Percentiles rank a stretch among this genome's conserved stretches.
phyloP scores from a whole-genome alignment of 2,329 filamentous ascomycete genomes.

The Cercospora citrullina region DNA sequence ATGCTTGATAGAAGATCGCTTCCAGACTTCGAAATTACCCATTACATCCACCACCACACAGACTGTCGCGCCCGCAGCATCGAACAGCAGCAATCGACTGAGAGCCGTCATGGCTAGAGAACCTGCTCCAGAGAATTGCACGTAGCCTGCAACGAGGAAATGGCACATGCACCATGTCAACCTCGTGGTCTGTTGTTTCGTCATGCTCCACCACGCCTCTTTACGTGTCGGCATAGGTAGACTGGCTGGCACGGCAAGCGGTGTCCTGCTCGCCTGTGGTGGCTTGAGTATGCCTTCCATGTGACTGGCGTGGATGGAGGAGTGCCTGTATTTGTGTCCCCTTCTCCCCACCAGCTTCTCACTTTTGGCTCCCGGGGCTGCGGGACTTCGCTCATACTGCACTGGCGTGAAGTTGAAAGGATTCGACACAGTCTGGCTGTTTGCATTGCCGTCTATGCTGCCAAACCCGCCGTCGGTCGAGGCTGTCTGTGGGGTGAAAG shows the following conservation, averaged over 20 bases:
- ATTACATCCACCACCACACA: slow-evolving; percentile 92
- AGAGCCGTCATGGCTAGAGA: slow-evolving; percentile 89
- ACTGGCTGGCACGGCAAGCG: slow-evolving; percentile 84
- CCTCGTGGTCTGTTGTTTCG: slow-evolving; percentile 77
- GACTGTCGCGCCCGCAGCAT: slow-evolving; percentile 85
- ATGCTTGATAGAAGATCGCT: slow-evolving; percentile 84
- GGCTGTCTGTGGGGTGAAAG: slow-evolving; percentile 37
- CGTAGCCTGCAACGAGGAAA: slow-evolving; percentile 75
- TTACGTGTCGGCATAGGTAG: slow-evolving; percentile 85
- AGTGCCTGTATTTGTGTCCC: slow-evolving; percentile 97
- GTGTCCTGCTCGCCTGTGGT: slow-evolving; percentile 77
- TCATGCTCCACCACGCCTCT: slow-evolving; percentile 89
- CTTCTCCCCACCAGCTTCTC: slow-evolving; percentile 88
- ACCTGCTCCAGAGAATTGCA: slow-evolving; percentile 81
- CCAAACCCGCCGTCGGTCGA: slow-evolving; percentile 35
- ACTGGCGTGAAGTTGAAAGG: slow-evolving; percentile 93
- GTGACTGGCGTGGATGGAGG: slow-evolving; percentile 75
- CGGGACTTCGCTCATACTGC: slow-evolving; percentile 40
- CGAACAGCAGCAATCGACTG: slow-evolving; percentile 91
- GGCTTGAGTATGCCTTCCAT: slow-evolving; percentile 96
- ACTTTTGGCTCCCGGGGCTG: slow-evolving; percentile 57
- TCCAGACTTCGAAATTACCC: slow-evolving; percentile 97
- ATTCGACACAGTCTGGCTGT: slow-evolving; percentile 48
- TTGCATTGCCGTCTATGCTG: slow-evolving; percentile 27
- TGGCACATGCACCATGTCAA: slow-evolving; percentile 91